A percentile compares a stretch with the other conserved stretches of the same genome.
Conservation (phyloP, 306 rosid species). For the Luffa acutangula region DNA sequence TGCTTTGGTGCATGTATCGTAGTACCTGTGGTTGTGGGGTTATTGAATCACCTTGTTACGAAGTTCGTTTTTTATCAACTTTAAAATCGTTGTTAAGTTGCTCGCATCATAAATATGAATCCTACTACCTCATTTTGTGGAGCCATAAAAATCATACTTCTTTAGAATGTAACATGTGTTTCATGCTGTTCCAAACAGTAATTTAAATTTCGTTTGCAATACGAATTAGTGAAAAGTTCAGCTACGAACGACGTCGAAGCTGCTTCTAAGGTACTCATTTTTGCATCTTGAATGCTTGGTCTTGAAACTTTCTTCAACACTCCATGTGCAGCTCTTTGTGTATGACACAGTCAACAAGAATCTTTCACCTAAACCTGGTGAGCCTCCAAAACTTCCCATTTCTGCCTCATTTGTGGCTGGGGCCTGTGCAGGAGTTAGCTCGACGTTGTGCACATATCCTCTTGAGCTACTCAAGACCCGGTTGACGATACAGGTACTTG, state of each 20-base stretch:
- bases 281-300: neutral
- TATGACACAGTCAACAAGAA: constrained; percentile 57
- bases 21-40: neutral
- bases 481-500: constrained; percentile 47
- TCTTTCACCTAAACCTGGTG: constrained; percentile 45
- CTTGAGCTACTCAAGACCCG: constrained; percentile 70
- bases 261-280: neutral
- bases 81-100: neutral
- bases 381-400: constrained; percentile 30
- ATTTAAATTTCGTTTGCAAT: neutral
- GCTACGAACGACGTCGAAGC: neutral
- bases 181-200: neutral
- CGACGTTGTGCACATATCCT: constrained; percentile 65
- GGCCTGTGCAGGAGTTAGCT: constrained; percentile 74
- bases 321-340: constrained; percentile 49
- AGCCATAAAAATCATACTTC: neutral
- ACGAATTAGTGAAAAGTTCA: neutral
- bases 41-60: neutral
- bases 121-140: neutral
- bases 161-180: neutral
- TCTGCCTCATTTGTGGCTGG: constrained; percentile 62
- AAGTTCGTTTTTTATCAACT: neutral
- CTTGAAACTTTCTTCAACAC: neutral
- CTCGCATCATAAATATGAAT: neutral
- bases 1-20: neutral